Evolutionary conservation across 73 alveolate species (phyloP), one percentile per base, ranked within the genome.

Genomic region (Effrenium voratum): DNA sequence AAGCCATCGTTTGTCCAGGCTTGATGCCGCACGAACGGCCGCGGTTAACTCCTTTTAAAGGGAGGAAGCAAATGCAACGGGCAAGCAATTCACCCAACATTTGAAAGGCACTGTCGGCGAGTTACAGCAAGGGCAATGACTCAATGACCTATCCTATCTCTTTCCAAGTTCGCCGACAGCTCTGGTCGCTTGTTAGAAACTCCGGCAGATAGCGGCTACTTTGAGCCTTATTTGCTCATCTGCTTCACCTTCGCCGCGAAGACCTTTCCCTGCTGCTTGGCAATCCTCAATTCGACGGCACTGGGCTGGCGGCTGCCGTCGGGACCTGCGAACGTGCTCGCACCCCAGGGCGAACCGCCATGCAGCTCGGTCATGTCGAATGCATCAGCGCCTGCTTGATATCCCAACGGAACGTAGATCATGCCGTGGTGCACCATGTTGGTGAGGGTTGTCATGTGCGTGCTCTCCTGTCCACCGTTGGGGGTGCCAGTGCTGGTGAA

Each of bases 351-450:
- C 24, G 98, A 91, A 10, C 98, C 98, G 12, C 98, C 98, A 57
- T 91, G 98, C 43, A 70, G 57, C 88, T 91, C 98, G 60, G 76
- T 47, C 98, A 91, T 91, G 76, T 91, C 98, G 49, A 91, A 91
- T n/a, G n/a, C 86, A 68, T 85, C 94, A 24, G 63, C 94, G 34
- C 94, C 94, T 40, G 94, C 94, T 34, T 34, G 76, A 81, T 91
- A 91, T 57, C 98, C 98, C 34, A 91, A 16, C 30, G 98, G 98
- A 5, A 91, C 98, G 45, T 45, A 92, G 73, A 92, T 76, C 98
- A 92, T 92, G 91, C 98, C 98, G 52, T 92, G 98, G 40, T 75
- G 98, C 90, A 75, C 88, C 83, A 92, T 32, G 59, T 92, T 77
- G 60, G 98, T 92, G 81, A 92, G 55, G 30, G 92, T 46, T 45